Evolutionary conservation across 768 basidiomycete species (phyloP).

Genomic region (Paxillus rubicundulus): DNA sequence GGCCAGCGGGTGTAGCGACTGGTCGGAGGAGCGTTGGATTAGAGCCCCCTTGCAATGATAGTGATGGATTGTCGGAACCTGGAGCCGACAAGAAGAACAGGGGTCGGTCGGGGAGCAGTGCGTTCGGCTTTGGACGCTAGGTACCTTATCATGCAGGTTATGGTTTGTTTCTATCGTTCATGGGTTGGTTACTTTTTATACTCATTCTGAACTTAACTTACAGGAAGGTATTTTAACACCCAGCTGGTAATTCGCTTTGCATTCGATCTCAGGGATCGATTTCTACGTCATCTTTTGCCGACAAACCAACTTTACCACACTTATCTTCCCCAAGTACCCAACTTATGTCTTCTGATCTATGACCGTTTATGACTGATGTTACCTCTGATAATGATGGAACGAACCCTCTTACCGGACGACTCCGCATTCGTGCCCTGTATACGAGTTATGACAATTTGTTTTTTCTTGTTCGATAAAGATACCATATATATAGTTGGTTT

Average conservation of each 20-base stretch:
- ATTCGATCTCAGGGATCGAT: slow-evolving; percentile 24
- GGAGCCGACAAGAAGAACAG: slow-evolving; percentile 20
- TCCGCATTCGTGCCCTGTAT: background rate
- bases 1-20: slow-evolving; percentile 37
- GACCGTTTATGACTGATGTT: slow-evolving; percentile 25
- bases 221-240: slow-evolving; percentile 9
- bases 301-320: slow-evolving; percentile 9
- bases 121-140: slow-evolving; percentile 22
- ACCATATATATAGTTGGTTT: slow-evolving; percentile 5
- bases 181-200: slow-evolving; percentile 5
- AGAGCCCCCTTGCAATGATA: slow-evolving; percentile 24
- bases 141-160: slow-evolving; percentile 13
- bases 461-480: background rate
- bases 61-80: slow-evolving; percentile 14
- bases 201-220: slow-evolving; percentile 10
- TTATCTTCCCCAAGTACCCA: slow-evolving; percentile 2
- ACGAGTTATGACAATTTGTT: background rate
- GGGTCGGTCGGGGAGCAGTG: slow-evolving; percentile 28
- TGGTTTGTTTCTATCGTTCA: slow-evolving; percentile 8
- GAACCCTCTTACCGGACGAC: slow-evolving; percentile 2
- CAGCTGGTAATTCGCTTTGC: slow-evolving; percentile 8
- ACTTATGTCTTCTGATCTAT: slow-evolving; percentile 19
- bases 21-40: slow-evolving; percentile 43
- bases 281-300: slow-evolving; percentile 13
- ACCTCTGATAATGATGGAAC: slow-evolving; percentile 21